Evolutionary conservation across 2,329 filamentous ascomycete genomes (phyloP).

Genomic region (Claviceps capensis): DNA sequence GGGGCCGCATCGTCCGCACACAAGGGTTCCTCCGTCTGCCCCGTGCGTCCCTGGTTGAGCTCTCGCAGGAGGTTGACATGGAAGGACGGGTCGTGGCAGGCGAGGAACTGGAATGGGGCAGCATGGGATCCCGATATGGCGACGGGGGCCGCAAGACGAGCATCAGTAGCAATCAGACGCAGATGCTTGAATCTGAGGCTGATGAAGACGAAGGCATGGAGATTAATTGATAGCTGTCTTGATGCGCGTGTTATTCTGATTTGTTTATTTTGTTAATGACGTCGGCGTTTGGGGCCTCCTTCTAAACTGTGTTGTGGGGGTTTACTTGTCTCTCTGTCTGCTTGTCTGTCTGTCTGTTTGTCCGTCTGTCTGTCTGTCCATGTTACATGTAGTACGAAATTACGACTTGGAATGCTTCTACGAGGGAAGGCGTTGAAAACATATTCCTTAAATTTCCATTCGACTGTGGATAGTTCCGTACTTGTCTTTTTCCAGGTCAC

Average conservation of each 20-base stretch:
- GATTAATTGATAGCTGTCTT: constrained; percentile 23
- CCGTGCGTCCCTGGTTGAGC: constrained; percentile 67
- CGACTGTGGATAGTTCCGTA: background rate
- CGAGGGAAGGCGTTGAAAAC: background rate
- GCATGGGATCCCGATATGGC: constrained; percentile 32
- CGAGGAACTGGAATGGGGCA: constrained; percentile 57
- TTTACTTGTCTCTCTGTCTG: background rate
- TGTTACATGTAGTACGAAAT: background rate
- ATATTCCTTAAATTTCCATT: background rate
- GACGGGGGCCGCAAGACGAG: constrained; percentile 41
- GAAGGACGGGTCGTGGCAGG: constrained; percentile 86
- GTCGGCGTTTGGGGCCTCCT: background rate
- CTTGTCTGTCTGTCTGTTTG: too few species aligned
- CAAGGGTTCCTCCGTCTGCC: constrained; percentile 73
- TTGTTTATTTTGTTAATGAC: background rate
- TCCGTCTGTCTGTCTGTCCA: background rate
- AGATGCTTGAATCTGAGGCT: constrained; percentile 40
- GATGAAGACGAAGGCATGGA: constrained; percentile 53
- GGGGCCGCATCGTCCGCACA: constrained; percentile 87
- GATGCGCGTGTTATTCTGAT: background rate
- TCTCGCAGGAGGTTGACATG: constrained; percentile 85
- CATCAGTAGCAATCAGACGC: constrained; percentile 44
- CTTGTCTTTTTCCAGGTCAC: background rate
- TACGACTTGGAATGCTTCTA: background rate
- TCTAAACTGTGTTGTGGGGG: background rate